Evolutionary conservation across 164 flowering plant species (phyloP), one percentile per base, ranked within the genome.

Genomic region (Buxus sempervirens): DNA sequence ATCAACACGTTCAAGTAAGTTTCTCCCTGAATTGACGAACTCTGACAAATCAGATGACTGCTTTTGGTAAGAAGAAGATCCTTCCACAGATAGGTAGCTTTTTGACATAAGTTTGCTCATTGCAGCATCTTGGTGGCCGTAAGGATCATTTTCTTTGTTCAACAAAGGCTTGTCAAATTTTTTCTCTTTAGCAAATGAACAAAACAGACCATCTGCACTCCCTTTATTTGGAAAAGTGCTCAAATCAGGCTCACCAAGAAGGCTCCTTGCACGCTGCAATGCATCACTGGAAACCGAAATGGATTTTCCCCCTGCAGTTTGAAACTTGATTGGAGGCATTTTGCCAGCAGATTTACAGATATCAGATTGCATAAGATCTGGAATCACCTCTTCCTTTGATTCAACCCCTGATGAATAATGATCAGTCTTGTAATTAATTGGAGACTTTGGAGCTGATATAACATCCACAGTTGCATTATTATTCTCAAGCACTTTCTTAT

Each of bases 291-390:
- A 96, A 71, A 96, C 88, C n/a, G 92, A 89, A 42, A 96, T 78
- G 36, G 97, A 91, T 75, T 83, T 84, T 32, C 98, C 98, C 59
- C 97, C 99, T 38, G 98, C 98, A 60, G 98, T 89, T 18, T 86
- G 90, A 69, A 96, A 93, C 78, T 83, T 86, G 25, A 91, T 73
- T 64, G 87, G 85, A 72, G 95, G 83, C 23, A 82, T 77, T 67
- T 84, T 81, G 27, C 65, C 15, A 74, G 72, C 70, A 41, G 79
- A 62, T 72, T 61, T 68, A 49, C 49, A 54, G 38, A 67, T 54
- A 15, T 71, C 78, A 32, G 79, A 56, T 20, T 64, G 76, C 72
- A 61, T n/a, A 65, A 65, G 25, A 14, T 63, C 72, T 53, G 78
- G 72, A 64, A 51, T 54, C n/a, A 27, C 67, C 54, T 64, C 76